Conservation (phyloP, 176 grass and related monocot species). For the Triticum turgidum region DNA sequence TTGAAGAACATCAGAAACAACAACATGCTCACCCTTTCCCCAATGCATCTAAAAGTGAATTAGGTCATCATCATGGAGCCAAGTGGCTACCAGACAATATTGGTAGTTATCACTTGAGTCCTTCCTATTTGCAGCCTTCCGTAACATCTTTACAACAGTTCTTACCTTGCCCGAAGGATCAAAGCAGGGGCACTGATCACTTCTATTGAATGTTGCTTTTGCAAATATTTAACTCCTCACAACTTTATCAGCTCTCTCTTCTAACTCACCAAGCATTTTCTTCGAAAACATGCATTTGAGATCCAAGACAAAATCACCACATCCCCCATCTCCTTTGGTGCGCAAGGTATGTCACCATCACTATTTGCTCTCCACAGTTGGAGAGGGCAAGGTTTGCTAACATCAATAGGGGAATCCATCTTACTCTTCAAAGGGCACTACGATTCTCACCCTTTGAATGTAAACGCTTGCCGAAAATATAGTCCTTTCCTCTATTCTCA, state of each 20-base stretch:
- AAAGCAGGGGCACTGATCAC: conserved; percentile 41
- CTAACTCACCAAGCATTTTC: neutral
- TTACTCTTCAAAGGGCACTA: conserved; percentile 13
- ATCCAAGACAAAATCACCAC: conserved; percentile 38
- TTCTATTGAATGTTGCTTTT: neutral
- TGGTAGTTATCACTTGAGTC: conserved; percentile 30
- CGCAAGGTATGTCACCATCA: conserved; percentile 73
- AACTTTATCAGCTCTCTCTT: conserved; percentile 52
- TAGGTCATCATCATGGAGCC: conserved; percentile 52
- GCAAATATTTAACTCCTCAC: conserved; percentile 15
- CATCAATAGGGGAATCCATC: neutral
- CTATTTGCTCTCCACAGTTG: conserved; percentile 48
- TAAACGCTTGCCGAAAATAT: neutral
- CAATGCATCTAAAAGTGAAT: neutral
- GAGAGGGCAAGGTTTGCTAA: neutral
- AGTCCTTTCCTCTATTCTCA: neutral
- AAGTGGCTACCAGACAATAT: conserved; percentile 49
- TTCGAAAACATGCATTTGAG: conserved; percentile 3
- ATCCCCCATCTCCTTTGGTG: conserved; percentile 52
- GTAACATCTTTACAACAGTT: neutral
- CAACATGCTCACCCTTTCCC: conserved; percentile 65
- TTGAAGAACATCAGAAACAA: conserved; percentile 59
- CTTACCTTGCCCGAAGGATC: conserved; percentile 23
- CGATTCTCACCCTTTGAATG: conserved; percentile 18
- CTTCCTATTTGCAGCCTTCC: conserved; percentile 44